phyloP scores from a whole-genome alignment of 139 green algal genomes.

The Chlamydomonas sp. region DNA sequence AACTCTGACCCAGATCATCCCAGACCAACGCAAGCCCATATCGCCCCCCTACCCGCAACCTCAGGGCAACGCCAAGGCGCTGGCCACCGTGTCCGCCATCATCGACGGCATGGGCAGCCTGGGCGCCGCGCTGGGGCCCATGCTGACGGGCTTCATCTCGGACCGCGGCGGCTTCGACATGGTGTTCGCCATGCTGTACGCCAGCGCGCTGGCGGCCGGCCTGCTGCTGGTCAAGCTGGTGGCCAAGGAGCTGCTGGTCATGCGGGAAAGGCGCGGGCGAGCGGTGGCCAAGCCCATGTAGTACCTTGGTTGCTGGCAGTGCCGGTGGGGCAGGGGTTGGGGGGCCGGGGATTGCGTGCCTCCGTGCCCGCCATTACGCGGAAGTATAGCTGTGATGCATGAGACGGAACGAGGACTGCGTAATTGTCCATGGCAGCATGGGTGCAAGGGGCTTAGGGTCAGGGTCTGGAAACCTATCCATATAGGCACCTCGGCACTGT shows the following conservation, averaged over 20 bases:
- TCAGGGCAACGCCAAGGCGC: slow-evolving; percentile 85
- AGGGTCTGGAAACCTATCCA: too few relatives aligned
- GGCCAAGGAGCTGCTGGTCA: slow-evolving; percentile 45
- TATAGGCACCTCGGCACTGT: too few relatives aligned
- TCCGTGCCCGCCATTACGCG: too few relatives aligned
- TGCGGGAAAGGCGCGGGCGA: background rate
- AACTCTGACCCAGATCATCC: too few relatives aligned
- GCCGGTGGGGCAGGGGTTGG: background rate
- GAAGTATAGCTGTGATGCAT: too few relatives aligned
- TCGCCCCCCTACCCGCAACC: background rate
- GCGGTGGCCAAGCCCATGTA: slow-evolving; percentile 12
- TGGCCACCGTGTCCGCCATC: slow-evolving; percentile 97
- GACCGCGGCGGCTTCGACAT: slow-evolving; percentile 82
- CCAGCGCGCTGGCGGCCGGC: slow-evolving; percentile 65
- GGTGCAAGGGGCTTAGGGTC: too few relatives aligned
- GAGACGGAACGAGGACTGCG: too few relatives aligned
- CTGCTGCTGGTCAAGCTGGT: slow-evolving; percentile 66
- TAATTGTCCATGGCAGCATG: too few relatives aligned
- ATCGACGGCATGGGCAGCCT: slow-evolving; percentile 96
- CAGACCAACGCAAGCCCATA: too few relatives aligned
- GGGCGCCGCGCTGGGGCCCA: slow-evolving; percentile 92
- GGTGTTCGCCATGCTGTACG: slow-evolving; percentile 93
- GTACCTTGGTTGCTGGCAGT: background rate
- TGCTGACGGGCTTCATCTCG: slow-evolving; percentile 90
- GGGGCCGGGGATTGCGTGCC: too few relatives aligned